Base-by-base conservation (phyloP, 139 green algal species). In the Pedinophyceae sp. region DNA sequence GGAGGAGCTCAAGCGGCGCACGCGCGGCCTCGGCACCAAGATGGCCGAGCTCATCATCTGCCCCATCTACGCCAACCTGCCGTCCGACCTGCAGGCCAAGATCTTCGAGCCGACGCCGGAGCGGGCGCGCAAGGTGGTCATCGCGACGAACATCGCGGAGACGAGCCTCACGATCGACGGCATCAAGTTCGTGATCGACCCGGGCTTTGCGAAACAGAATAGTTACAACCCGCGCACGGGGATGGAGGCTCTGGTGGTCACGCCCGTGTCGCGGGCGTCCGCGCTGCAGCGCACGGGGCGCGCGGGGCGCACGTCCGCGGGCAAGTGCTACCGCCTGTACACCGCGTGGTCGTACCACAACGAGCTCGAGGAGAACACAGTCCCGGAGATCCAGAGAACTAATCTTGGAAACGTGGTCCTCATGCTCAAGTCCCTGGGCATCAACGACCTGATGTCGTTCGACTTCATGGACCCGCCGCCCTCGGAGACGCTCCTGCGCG, bases 61-160 rank as follows among this genome's bases (percentile, higher is more conserved):
- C 41, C 90, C 90, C 51, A 94, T 98, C 67, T 98, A 97, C 60
- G 85, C 90, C 47, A 94, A 93, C 67, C 74, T 98, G 63, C 90
- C 90, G 2, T 88, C 80, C 20, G 89, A 98, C 52, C 62, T 94
- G 65, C 84, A 93, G 68, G 71, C 67, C 45, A 43, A 13, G 65
- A 96, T 97, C 60, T 98, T 98, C 60, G 91, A 97, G 75, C 54
- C 78, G 15, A 93, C 90, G 1, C 90, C 90, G 0, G 54, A 67
- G 15, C 84, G 86, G 17, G 84, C 84, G 1, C 74, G 85, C 54
- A 95, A 98, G 68, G 68, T 96, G 4, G 90, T 98, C 23, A 69
- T 98, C 50, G 90, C 90, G 25, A 98, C 90, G 52, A 98, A 98
- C 77, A 97, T 98, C 59, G 88, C 88, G 0, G 90, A 98, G 76